phyloP scores from a whole-genome alignment of 306 rosid species.

The Rosa lucieae region DNA sequence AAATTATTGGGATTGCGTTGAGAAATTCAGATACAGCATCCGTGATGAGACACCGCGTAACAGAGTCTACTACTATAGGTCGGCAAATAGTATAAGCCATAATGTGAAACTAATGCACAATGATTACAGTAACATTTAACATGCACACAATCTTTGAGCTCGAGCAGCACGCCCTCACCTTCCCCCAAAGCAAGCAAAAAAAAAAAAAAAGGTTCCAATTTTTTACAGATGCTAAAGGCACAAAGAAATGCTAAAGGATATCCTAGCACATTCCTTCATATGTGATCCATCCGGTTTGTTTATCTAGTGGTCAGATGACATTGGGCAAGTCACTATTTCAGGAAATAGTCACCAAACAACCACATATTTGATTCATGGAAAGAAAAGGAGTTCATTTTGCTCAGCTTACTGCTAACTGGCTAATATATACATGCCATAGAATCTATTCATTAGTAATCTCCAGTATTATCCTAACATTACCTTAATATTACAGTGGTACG shows the following conservation, averaged over 20 bases:
- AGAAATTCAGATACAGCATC: not conserved
- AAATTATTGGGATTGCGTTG: not conserved
- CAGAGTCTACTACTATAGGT: not conserved
- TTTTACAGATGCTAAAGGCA: not conserved
- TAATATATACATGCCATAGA: not conserved
- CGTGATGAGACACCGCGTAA: not conserved
- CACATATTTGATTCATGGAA: not conserved
- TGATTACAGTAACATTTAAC: not conserved
- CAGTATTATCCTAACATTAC: not conserved
- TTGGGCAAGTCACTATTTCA: not conserved
- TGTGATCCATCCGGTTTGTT: not conserved
- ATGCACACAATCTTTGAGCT: not conserved
- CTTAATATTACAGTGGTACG: not conserved
- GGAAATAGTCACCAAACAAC: not conserved
- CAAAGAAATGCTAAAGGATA: not conserved
- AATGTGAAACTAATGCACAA: not conserved
- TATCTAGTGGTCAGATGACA: not conserved
- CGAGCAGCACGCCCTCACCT: not conserved
- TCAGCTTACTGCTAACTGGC: not conserved
- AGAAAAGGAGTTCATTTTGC: not conserved
- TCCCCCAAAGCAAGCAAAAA: not conserved
- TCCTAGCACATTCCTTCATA: not conserved
- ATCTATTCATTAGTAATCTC: not conserved
- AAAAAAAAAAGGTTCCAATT: not conserved
- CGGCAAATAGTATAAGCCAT: not conserved